Evolutionary conservation across 202 grass and related monocot species (phyloP), one percentile per base, ranked within the genome.

Genomic region (Schoenoplectus triqueter): DNA sequence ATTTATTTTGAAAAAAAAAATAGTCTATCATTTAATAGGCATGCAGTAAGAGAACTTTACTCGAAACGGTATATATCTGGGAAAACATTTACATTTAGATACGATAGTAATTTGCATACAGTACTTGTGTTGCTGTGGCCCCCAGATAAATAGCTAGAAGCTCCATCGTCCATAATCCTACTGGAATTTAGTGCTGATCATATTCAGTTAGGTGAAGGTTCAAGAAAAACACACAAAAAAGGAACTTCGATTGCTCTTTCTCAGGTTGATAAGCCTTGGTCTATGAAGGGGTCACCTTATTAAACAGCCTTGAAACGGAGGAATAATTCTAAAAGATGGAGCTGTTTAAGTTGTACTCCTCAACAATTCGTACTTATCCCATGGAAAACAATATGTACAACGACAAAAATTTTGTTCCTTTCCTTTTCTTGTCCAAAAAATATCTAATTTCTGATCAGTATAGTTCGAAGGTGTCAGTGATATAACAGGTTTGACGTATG

Each of bases 331-430:
- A 78, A 78, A 51, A 78, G 42, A 78, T 78, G 54, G 52, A 41
- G 44, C 31, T 60, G 21, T 78, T 60, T 55, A 6, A 62, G 17
- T 62, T 62, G 73, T 77, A 17, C 20, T 31, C 22, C 50, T 59
- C 73, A 79, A 39, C 75, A 79, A 79, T 54, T 60, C 22, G 31
- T 78, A 79, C 75, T 79, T 79, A 79, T 79, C 75, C 21, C 17
- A 3, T 61, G 14, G 14, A 79, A 61, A 60, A 44, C 41, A 45
- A 79, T 19, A 79, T 10, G 13, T 45, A 60, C 75, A 45, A n/a
- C 14, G 15, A 79, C 75, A 79, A 79, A 17, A 4, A 61, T 6
- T 44, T 61, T 79, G 14, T 78, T 45, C 11, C 59, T 15, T 73
- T 54, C 18, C 17, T 31, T 31, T 14, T 79, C 14, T 79, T 56